Evolutionary conservation across 2,329 filamentous ascomycete genomes (phyloP).

Genomic region (Talaromyces funiculosus): DNA sequence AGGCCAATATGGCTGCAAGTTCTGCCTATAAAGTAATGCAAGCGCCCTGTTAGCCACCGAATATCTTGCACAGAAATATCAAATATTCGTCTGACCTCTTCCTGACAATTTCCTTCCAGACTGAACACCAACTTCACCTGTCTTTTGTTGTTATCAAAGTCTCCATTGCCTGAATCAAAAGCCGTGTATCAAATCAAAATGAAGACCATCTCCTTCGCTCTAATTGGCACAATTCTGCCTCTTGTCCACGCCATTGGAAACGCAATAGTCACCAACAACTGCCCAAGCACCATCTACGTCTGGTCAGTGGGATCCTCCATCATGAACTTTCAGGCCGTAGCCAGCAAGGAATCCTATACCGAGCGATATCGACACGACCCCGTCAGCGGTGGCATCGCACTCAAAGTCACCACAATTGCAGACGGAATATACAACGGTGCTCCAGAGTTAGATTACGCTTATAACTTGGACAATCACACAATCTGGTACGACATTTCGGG

Average conservation of each 20-base stretch:
- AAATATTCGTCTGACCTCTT: neutral
- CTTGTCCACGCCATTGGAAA: constrained; percentile 22
- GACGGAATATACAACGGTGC: constrained; percentile 31
- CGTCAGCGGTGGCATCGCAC: constrained; percentile 35
- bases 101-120: neutral
- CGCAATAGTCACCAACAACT: constrained; percentile 33
- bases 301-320: constrained; percentile 33
- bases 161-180: neutral
- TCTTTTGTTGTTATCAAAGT: neutral
- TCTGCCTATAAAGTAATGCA: neutral
- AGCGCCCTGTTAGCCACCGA: neutral
- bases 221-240: constrained; percentile 13
- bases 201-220: constrained; percentile 9
- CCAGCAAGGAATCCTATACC: constrained; percentile 23
- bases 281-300: constrained; percentile 27
- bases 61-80: neutral
- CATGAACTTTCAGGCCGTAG: constrained; percentile 21
- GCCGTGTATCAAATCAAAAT: neutral
- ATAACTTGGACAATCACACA: constrained; percentile 28
- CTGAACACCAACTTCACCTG: neutral
- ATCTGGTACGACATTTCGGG: constrained; percentile 43
- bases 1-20: neutral
- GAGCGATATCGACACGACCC: constrained; percentile 33
- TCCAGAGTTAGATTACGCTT: constrained; percentile 39
- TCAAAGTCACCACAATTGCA: constrained; percentile 35